Evolutionary conservation across 306 rosid species (phyloP), one percentile per base, ranked within the genome.

Genomic region (Rosa persica): DNA sequence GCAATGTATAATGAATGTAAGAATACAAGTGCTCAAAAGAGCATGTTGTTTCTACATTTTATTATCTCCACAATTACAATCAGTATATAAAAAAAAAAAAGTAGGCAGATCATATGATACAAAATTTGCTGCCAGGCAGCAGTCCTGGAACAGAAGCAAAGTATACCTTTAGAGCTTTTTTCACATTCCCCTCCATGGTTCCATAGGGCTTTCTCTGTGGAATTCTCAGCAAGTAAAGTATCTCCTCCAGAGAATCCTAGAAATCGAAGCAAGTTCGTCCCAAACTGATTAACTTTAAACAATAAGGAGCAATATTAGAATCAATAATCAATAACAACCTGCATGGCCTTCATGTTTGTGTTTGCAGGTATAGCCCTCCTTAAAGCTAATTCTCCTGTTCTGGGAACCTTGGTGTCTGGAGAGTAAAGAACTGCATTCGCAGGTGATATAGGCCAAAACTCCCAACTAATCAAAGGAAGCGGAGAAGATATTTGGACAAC

Each of bases 131-230:
- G 46, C 46, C 46, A 43, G 46, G 46, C 8, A 43, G 46, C 8
- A 43, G 46, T 43, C 46, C 11, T 43, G 46, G 46, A 30, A n/a
- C 52, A 6, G 1, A 52, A 71, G 15, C 36, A 16, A 76, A 62
- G 61, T 20, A 77, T 81, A 92, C 97, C 93, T 94, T 92, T 68
- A 92, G 86, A 72, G 92, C 92, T 91, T 89, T 94, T 89, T 94
- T 92, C 78, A 94, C 97, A 87, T 87, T 91, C 76, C 95, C 91
- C 84, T 94, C 97, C 98, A 94, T 94, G 55, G 97, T 89, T 78
- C 98, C 98, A 81, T 81, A 94, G 71, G 98, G 97, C 77, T 92
- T 94, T 77, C 98, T 87, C 78, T 94, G 97, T 6, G 98, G 97
- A 85, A 94, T 94, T 89, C 97, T 89, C 67, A 92, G 84, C 79